A percentile compares a stretch with the other conserved stretches of the same genome.
These are phyloP conservation scores for Dendrostoma leiphaemia DNA, from an alignment of 2,329 filamentous ascomycete genomes.

Conservation along the genomic window DNA sequence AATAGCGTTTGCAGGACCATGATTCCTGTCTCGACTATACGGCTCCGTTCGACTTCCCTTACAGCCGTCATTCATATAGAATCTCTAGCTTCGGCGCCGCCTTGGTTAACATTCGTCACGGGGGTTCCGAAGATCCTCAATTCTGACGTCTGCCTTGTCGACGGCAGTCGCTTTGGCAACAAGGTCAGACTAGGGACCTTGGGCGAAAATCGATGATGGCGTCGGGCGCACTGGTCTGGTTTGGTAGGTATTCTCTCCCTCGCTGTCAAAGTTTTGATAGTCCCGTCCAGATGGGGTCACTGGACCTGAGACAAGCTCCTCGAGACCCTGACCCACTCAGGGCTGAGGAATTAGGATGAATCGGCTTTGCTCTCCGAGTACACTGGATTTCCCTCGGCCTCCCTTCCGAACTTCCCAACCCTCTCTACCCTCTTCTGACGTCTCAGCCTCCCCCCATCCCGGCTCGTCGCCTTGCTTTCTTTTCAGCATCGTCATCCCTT, in stretches of 20 bases:
- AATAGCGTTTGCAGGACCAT: conserved; percentile 6
- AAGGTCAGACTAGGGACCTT: too few species aligned
- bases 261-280: conserved; percentile 9
- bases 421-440: not conserved
- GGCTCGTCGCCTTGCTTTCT: conserved; percentile 14
- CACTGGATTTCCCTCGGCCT: not conserved
- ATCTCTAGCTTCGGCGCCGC: too few species aligned
- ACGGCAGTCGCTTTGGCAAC: too few species aligned
- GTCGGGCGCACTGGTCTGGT: too few species aligned
- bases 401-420: not conserved
- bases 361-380: conserved; percentile 1
- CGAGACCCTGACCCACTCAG: conserved; percentile 15
- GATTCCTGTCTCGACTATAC: not conserved
- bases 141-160: not conserved
- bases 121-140: not conserved
- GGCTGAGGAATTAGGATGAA: conserved; percentile 18
- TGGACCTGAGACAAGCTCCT: conserved; percentile 18
- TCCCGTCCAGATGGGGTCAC: conserved; percentile 11
- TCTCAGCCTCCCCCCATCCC: not conserved
- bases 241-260: conserved; percentile 3
- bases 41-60: not conserved
- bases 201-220: not conserved
- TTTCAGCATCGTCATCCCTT: conserved; percentile 8
- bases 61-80: too few species aligned
- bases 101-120: not conserved